Percentiles rank a stretch among this genome's conserved stretches.
These are phyloP conservation scores for Dioscorea zingiberensis DNA, from an alignment of 106 monocot genomes.

Conservation along the genomic window DNA sequence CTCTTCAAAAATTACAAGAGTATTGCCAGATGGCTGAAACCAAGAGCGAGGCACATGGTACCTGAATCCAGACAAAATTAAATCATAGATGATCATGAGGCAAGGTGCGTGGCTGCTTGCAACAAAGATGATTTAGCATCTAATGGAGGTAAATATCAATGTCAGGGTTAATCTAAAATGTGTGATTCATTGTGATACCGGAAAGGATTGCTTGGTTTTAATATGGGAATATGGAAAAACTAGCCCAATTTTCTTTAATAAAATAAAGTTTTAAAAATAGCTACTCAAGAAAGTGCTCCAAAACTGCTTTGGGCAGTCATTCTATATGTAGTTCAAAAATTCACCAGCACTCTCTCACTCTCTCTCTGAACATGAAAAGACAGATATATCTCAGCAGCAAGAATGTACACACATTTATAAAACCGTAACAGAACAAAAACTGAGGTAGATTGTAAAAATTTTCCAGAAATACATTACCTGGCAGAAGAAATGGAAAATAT, in stretches of 20 bases:
- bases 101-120: background rate
- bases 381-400: background rate
- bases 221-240: background rate
- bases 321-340: too few species aligned
- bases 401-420: background rate
- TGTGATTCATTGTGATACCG: background rate
- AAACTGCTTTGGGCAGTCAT: too few species aligned
- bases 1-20: slow-evolving; percentile 82
- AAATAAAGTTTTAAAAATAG: background rate
- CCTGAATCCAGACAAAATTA: slow-evolving; percentile 31
- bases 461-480: background rate
- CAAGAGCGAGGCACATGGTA: slow-evolving; percentile 98
- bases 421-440: background rate
- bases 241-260: too few species aligned
- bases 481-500: background rate
- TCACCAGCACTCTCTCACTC: too few species aligned
- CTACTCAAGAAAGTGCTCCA: too few species aligned
- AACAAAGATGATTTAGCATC: background rate
- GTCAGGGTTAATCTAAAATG: background rate
- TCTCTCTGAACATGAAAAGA: too few species aligned
- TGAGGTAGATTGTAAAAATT: background rate
- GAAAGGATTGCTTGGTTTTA: background rate
- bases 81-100: background rate
- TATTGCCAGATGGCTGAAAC: slow-evolving; percentile 76
- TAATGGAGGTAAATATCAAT: background rate